Conservation (phyloP, 2,329 filamentous ascomycete species). For the Orbilia ellipsospora region DNA sequence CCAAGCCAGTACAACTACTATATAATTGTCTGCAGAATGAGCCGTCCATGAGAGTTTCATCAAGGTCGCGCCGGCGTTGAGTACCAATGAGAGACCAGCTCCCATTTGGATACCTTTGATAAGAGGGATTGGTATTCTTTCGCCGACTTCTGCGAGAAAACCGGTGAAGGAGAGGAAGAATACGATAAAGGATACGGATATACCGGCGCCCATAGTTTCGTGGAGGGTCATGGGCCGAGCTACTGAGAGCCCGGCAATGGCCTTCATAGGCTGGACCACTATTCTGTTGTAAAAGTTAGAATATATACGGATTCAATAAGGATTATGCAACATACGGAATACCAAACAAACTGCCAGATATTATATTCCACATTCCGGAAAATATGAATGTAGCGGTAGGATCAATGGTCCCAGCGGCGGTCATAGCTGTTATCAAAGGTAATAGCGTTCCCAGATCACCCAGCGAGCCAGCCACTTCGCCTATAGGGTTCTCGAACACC, state of each 20-base stretch:
- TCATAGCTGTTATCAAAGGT: constrained; percentile 69
- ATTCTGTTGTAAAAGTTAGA: constrained; percentile 37
- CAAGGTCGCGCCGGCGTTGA: constrained; percentile 78
- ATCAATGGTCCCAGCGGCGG: constrained; percentile 80
- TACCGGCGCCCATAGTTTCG: constrained; percentile 82
- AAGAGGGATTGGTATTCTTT: constrained; percentile 83
- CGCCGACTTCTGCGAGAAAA: constrained; percentile 77
- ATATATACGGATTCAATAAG: neutral
- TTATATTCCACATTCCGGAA: constrained; percentile 85
- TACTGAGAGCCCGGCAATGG: constrained; percentile 91
- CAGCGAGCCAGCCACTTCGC: constrained; percentile 87
- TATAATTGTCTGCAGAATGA: constrained; percentile 77
- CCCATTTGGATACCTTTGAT: constrained; percentile 96
- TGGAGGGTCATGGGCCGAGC: constrained; percentile 73
- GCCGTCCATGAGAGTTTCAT: constrained; percentile 77
- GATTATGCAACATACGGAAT: constrained; percentile 70
- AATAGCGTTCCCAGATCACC: constrained; percentile 57
- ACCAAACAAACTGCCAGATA: constrained; percentile 84
- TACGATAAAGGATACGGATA: constrained; percentile 79
- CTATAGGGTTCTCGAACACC: constrained; percentile 69
- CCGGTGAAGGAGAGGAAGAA: constrained; percentile 82
- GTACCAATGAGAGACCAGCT: constrained; percentile 82
- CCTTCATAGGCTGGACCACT: constrained; percentile 72
- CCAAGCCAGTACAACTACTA: constrained; percentile 81
- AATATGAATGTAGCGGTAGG: constrained; percentile 87